Conservation (phyloP, 2,329 filamentous ascomycete genomes). For the Fusarium decemcellulare region DNA sequence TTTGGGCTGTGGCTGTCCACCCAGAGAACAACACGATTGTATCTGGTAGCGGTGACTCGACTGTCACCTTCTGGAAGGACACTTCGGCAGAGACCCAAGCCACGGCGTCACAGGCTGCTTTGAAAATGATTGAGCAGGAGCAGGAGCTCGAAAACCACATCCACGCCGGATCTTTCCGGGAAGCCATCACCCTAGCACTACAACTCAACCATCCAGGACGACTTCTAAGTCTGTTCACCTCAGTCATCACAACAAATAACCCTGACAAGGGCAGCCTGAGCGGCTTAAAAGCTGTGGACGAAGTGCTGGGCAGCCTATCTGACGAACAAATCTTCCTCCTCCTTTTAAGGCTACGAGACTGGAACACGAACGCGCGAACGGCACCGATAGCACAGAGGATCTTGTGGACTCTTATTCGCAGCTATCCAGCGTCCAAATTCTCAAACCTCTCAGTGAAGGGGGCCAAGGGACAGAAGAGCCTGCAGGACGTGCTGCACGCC, state of each 20-base stretch:
- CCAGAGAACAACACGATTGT: conserved; percentile 80
- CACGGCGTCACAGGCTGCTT: conserved; percentile 79
- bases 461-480: conserved; percentile 71
- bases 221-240: conserved; percentile 85
- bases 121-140: conserved; percentile 90
- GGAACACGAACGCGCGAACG: conserved; percentile 96
- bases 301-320: conserved; percentile 83
- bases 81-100: conserved; percentile 86
- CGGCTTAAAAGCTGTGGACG: conserved; percentile 81
- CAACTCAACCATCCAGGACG: conserved; percentile 95
- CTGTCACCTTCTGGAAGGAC: conserved; percentile 95
- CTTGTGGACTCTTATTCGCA: conserved; percentile 82
- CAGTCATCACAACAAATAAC: conserved; percentile 76
- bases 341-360: conserved; percentile 87
- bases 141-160: conserved; percentile 96
- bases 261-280: conserved; percentile 75
- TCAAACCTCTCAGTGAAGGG: conserved; percentile 76
- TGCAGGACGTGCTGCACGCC: conserved; percentile 90
- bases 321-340: conserved; percentile 90
- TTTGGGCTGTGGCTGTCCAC: conserved; percentile 89
- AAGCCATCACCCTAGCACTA: conserved; percentile 92
- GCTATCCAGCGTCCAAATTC: conserved; percentile 84
- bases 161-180: conserved; percentile 87
- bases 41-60: conserved; percentile 93
- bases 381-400: conserved; percentile 89